These are phyloP conservation scores for Leccinum variabile DNA, from an alignment of 1,284 basidiomycete genomes.

Conservation along the genomic window DNA sequence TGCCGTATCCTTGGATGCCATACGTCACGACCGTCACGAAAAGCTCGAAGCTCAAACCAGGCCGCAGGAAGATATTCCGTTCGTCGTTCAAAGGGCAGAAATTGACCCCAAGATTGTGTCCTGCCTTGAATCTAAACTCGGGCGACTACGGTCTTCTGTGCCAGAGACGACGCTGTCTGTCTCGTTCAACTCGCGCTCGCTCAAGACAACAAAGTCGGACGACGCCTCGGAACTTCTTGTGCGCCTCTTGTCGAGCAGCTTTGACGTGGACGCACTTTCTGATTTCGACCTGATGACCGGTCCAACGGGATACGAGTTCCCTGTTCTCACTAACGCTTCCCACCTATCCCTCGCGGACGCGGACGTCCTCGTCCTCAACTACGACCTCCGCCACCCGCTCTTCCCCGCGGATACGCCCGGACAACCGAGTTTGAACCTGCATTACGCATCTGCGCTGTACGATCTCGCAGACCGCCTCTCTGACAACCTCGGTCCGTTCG, in stretches of 20 bases:
- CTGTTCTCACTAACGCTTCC: neutral
- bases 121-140: neutral
- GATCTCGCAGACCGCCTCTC: conserved; percentile 39
- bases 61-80: too few species aligned
- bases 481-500: conserved; percentile 38
- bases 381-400: neutral
- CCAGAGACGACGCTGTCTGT: neutral
- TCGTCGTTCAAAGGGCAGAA: neutral
- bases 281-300: too few species aligned
- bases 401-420: neutral
- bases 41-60: too few species aligned
- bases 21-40: neutral
- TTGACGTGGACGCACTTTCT: neutral
- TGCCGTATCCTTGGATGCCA: neutral
- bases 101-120: neutral
- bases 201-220: neutral
- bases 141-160: neutral
- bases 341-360: neutral
- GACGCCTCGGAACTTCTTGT: neutral
- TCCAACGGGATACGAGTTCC: neutral
- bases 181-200: neutral
- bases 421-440: conserved; percentile 10
- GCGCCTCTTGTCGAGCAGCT: neutral
- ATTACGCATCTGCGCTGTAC: conserved; percentile 42
- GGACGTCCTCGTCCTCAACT: neutral